Evolutionary conservation across 441 rosid species (phyloP).

Genomic region (Erodium texanum): DNA sequence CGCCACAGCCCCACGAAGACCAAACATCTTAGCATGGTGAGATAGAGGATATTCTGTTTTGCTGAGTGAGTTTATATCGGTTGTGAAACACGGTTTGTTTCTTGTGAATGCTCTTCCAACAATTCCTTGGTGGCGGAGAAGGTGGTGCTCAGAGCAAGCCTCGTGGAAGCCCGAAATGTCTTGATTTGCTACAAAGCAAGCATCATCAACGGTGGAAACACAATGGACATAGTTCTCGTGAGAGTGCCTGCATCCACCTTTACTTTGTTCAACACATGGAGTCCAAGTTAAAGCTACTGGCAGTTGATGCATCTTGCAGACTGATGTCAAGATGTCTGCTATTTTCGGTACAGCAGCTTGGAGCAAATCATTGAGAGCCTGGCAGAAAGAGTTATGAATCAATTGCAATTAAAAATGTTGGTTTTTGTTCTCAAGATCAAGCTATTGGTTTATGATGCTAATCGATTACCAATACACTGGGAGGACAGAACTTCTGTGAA

Average conservation of each 20-base stretch:
- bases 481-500: conserved; percentile 45
- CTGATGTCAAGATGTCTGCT: conserved; percentile 46
- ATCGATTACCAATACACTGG: conserved; percentile 42
- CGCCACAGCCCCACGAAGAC: conserved; percentile 54
- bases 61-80: conserved; percentile 44
- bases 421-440: background rate
- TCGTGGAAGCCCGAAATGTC: conserved; percentile 37
- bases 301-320: conserved; percentile 44
- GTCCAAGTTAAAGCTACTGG: conserved; percentile 91
- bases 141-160: conserved; percentile 78
- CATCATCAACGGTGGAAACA: conserved; percentile 61
- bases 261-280: conserved; percentile 49
- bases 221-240: conserved; percentile 44
- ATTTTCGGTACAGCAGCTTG: conserved; percentile 50
- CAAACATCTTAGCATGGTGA: conserved; percentile 67
- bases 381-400: conserved; percentile 19
- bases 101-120: conserved; percentile 61
- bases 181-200: conserved; percentile 49
- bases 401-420: background rate
- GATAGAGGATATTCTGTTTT: conserved; percentile 60
- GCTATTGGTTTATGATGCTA: background rate
- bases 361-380: conserved; percentile 49
- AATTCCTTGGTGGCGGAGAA: conserved; percentile 55
- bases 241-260: conserved; percentile 60
- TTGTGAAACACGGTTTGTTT: conserved; percentile 45